A percentile compares a stretch with the other conserved stretches of the same genome.
Evolutionary conservation across 2,329 filamentous ascomycete species (phyloP).

Genomic region (Aspergillus terreus): DNA sequence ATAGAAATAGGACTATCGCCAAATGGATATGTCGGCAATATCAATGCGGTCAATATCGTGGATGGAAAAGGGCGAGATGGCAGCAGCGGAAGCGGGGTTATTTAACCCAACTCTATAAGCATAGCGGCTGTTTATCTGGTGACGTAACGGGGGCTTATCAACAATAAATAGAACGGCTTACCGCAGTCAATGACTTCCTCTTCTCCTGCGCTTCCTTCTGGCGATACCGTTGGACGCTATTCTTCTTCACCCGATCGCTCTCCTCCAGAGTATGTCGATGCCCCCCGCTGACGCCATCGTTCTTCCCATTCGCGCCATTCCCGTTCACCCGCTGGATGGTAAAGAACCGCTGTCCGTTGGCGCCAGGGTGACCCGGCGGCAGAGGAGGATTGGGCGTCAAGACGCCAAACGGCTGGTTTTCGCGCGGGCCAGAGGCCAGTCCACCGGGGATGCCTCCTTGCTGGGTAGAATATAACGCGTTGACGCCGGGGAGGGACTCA

Average conservation of each 20-base stretch:
- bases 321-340: slow-evolving; percentile 76
- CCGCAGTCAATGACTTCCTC: slow-evolving; percentile 49
- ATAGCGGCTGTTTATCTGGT: background rate
- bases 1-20: slow-evolving; percentile 7
- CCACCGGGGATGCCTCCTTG: background rate
- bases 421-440: slow-evolving; percentile 2
- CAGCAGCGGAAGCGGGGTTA: background rate
- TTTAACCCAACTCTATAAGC: background rate
- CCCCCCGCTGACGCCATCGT: slow-evolving; percentile 65
- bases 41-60: background rate
- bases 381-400: slow-evolving; percentile 39
- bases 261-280: slow-evolving; percentile 71
- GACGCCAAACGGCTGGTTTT: slow-evolving; percentile 39
- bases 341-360: slow-evolving; percentile 58
- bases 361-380: slow-evolving; percentile 45
- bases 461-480: slow-evolving; percentile 19
- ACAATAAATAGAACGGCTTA: background rate
- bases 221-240: slow-evolving; percentile 65
- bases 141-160: background rate
- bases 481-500: slow-evolving; percentile 21
- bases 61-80: background rate
- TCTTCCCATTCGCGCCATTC: slow-evolving; percentile 69
- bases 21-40: background rate
- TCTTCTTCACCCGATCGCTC: slow-evolving; percentile 78
- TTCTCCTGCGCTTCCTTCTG: slow-evolving; percentile 63